phyloP scores from a whole-genome alignment of 495 filamentous ascomycete species.

The Ramalina intermedia region DNA sequence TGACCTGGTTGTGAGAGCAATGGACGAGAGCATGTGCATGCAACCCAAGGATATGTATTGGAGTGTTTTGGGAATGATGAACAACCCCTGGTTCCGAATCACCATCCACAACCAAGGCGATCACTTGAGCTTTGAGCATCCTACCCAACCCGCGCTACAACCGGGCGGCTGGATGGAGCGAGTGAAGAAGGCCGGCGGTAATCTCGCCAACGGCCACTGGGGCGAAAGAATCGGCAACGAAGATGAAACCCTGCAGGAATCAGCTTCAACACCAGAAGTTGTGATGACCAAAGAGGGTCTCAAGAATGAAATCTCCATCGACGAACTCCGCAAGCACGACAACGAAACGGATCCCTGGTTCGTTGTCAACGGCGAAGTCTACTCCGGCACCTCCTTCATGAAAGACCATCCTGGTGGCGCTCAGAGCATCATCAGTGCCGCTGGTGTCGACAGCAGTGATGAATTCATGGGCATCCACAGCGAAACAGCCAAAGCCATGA shows the following conservation, averaged over 20 bases:
- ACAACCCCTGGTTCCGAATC: slow-evolving; percentile 88
- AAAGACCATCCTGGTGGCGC: slow-evolving; percentile 83
- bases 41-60: slow-evolving; percentile 96
- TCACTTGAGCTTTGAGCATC: slow-evolving; percentile 70
- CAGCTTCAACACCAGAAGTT: slow-evolving; percentile 44
- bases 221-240: slow-evolving; percentile 58
- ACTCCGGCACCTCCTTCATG: slow-evolving; percentile 74
- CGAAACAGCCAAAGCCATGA: slow-evolving; percentile 89
- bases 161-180: slow-evolving; percentile 92
- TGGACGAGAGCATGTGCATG: slow-evolving; percentile 82
- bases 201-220: slow-evolving; percentile 75
- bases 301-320: slow-evolving; percentile 45
- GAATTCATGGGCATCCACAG: slow-evolving; percentile 92
- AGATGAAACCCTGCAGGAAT: slow-evolving; percentile 27
- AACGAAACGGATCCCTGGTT: slow-evolving; percentile 69
- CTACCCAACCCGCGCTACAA: slow-evolving; percentile 65
- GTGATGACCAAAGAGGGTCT: slow-evolving; percentile 67
- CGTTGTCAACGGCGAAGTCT: slow-evolving; percentile 82
- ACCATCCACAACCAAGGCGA: slow-evolving; percentile 59
- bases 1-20: slow-evolving; percentile 72
- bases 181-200: slow-evolving; percentile 76
- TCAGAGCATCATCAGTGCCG: slow-evolving; percentile 71
- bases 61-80: slow-evolving; percentile 97
- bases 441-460: slow-evolving; percentile 75
- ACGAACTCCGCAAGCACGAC: slow-evolving; percentile 60